Percentiles rank a stretch among this genome's conserved stretches.
Evolutionary conservation across 148 eudicot genomes (phyloP).

Genomic region (Persicaria maculosa): DNA sequence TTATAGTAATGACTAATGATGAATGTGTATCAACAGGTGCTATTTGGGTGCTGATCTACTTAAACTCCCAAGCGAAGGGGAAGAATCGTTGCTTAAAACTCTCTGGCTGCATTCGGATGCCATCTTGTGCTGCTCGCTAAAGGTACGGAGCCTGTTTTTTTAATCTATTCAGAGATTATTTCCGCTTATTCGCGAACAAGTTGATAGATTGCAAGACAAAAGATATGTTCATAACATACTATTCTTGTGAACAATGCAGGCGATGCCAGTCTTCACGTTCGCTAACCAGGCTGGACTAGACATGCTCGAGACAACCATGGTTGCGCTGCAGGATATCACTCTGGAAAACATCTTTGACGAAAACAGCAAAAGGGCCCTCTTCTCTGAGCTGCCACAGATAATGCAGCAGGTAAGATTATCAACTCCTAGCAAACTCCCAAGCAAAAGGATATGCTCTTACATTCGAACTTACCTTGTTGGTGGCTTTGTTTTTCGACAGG

Average conservation of each 20-base stretch:
- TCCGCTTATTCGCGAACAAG: background rate
- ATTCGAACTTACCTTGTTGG: too few relatives aligned
- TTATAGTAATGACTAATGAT: background rate
- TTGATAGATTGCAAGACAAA: too few relatives aligned
- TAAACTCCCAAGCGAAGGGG: constrained; percentile 41
- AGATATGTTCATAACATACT: too few relatives aligned
- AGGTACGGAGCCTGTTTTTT: constrained; percentile 25
- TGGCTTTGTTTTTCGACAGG: background rate
- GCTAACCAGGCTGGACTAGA: constrained; percentile 84
- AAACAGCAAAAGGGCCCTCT: constrained; percentile 52
- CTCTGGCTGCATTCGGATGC: constrained; percentile 60
- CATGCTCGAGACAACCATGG: constrained; percentile 79
- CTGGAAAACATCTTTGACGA: constrained; percentile 71
- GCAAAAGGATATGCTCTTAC: too few relatives aligned
- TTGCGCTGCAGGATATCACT: constrained; percentile 68
- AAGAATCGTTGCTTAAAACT: constrained; percentile 38
- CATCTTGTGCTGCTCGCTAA: constrained; percentile 56
- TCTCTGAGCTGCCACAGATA: constrained; percentile 66
- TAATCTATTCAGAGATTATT: background rate
- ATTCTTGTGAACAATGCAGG: constrained; percentile 27
- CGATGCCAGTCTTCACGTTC: constrained; percentile 66
- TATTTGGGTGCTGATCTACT: constrained; percentile 61
- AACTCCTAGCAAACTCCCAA: too few relatives aligned
- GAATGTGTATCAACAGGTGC: constrained; percentile 26
- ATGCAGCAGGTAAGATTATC: constrained; percentile 61